Base-by-base conservation (phyloP, 805 yeast species). In the Metschnikowia vanudenii region DNA sequence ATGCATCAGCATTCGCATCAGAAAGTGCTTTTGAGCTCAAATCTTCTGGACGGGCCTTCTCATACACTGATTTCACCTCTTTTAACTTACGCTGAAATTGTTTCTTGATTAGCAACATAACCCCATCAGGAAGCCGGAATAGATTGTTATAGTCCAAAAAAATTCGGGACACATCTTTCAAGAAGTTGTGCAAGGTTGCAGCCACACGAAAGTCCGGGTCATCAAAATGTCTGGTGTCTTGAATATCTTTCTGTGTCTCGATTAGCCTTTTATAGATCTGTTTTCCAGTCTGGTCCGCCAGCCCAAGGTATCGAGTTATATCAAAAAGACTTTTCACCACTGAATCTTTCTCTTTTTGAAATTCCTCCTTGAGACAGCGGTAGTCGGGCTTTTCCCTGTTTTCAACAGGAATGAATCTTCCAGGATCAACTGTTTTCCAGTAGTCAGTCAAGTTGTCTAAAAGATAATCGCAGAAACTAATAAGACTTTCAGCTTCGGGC, bases 111-210 rank as follows among this genome's bases (percentile, higher is more conserved):
- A 36, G 32, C 33, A 39, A 18, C 32, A 29, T 38, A 2, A 36
- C 48, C 2, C 44, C 44, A 11, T 39, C 44, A 2, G 48, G 48
- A 7, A 37, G 17, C 19, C 43, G n/a, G 30, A 45, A 45, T 6
- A 45, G 44, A 36, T 45, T 40, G 37, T 45, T 45, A 36, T 45
- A 36, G 29, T 45, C 48, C 7, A 35, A 26, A 30, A 45, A 39
- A 7, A 45, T 39, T 10, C 33, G 40, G 1, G 41, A 43, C 40
- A 39, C 44, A 7, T 39, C 37, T 10, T 39, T 36, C 33, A 45
- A 36, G 14, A 37, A 45, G 13, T 24, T 20, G 37, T 45, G 28
- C 9, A 39, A 39, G 2, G 41, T 45, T 11, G 28, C 18, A 4
- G 20, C 40, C 3, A 12, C 5, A 13, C 43, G 40, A 18, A 11